A percentile compares a stretch with the other conserved stretches of the same genome.
Evolutionary conservation across 306 rosid species (phyloP).

Genomic region (Dryas alaskensis): DNA sequence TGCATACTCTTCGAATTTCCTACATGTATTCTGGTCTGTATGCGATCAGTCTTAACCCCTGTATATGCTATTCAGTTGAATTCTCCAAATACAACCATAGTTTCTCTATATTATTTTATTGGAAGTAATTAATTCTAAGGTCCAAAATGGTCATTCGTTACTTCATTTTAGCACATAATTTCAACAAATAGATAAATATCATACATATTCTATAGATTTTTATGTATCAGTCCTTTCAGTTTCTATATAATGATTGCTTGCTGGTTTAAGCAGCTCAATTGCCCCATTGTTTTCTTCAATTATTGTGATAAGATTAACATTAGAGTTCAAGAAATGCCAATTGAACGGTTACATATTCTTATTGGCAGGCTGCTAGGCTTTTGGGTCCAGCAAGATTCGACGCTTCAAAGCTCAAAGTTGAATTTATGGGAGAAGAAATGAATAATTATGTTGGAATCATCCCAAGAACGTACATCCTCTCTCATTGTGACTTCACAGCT

Average conservation of each 20-base stretch:
- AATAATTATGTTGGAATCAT: constrained; percentile 54
- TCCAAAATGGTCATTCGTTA: too few relatives aligned
- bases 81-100: not conserved
- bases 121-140: too few relatives aligned
- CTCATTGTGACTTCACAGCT: constrained; percentile 96
- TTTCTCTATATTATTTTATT: too few relatives aligned
- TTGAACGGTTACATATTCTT: not conserved
- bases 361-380: constrained; percentile 63
- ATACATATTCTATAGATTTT: too few relatives aligned
- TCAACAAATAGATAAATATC: too few relatives aligned
- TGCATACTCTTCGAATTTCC: too few relatives aligned
- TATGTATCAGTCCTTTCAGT: not conserved
- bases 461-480: constrained; percentile 89
- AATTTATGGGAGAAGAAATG: constrained; percentile 51
- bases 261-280: not conserved
- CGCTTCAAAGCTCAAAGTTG: constrained; percentile 86
- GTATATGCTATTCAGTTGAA: not conserved
- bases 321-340: not conserved
- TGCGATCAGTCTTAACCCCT: too few relatives aligned
- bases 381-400: constrained; percentile 84
- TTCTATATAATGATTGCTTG: not conserved
- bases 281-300: not conserved
- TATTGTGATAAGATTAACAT: not conserved
- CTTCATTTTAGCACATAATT: too few relatives aligned
- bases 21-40: too few relatives aligned